Evolutionary conservation across 2,329 filamentous ascomycete genomes (phyloP).

Genomic region (Meredithiella fracta): DNA sequence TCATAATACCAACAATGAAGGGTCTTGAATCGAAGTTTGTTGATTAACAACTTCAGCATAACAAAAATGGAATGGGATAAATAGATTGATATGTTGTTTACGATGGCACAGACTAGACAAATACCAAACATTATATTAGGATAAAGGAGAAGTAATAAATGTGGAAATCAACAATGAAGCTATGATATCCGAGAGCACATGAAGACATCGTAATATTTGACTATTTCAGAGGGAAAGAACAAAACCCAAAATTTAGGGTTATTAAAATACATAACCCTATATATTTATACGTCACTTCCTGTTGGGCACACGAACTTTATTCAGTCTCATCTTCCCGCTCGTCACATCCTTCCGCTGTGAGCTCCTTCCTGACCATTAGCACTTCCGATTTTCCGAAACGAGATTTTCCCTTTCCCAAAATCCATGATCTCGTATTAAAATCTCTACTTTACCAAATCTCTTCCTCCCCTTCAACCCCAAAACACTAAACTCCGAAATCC

Average conservation of each 20-base stretch:
- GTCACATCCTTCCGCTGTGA: not conserved
- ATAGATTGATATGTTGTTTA: too few species aligned
- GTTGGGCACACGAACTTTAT: not conserved
- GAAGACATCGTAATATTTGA: not conserved
- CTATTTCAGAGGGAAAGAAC: not conserved
- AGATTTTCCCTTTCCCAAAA: not conserved
- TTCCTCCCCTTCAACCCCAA: too few species aligned
- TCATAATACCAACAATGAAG: not conserved
- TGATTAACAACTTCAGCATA: not conserved
- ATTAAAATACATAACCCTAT: not conserved
- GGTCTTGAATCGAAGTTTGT: not conserved
- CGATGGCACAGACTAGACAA: not conserved
- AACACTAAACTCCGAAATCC: not conserved
- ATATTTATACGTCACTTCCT: not conserved
- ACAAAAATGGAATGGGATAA: too few species aligned
- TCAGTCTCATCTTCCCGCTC: not conserved
- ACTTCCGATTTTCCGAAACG: not conserved
- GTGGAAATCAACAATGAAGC: not conserved
- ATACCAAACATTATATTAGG: not conserved
- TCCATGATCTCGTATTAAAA: too few species aligned
- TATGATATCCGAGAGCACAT: not conserved
- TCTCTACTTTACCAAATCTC: too few species aligned
- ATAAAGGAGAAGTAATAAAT: not conserved
- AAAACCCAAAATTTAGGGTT: not conserved
- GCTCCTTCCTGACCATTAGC: not conserved